phyloP scores from a whole-genome alignment of 345 rosid species.

The Turritis glabra region DNA sequence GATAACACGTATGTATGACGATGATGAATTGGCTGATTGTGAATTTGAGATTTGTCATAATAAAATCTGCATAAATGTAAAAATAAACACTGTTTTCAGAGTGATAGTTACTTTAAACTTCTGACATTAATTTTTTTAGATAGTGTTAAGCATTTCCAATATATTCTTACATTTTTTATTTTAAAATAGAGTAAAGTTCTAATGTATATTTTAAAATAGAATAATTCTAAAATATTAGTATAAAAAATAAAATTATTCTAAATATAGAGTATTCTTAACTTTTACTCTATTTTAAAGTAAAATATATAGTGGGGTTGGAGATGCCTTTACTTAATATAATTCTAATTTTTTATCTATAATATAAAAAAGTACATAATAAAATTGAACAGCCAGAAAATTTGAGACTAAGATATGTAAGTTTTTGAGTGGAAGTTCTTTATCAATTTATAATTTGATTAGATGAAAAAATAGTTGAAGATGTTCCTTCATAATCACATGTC shows the following conservation, averaged over 20 bases:
- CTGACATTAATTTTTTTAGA: background rate
- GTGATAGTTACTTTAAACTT: background rate
- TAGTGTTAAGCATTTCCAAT: too few relatives aligned
- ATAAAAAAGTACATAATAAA: background rate
- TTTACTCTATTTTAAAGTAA: too few relatives aligned
- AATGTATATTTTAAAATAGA: too few relatives aligned
- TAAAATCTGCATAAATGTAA: slow-evolving; percentile 4
- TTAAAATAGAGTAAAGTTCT: too few relatives aligned
- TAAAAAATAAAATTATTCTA: too few relatives aligned
- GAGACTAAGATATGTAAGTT: background rate
- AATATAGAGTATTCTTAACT: too few relatives aligned
- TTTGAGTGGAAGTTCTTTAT: background rate
- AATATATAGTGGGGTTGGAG: too few relatives aligned
- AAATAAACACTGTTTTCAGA: background rate
- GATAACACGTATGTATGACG: slow-evolving; percentile 27
- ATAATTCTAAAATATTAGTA: too few relatives aligned
- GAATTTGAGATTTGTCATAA: background rate
- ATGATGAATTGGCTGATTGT: slow-evolving; percentile 23
- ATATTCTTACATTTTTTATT: too few relatives aligned
- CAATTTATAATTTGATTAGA: background rate
- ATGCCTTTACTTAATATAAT: too few relatives aligned
- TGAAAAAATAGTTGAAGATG: background rate
- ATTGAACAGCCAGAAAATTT: background rate
- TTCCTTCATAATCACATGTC: background rate
- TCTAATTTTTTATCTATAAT: too few relatives aligned